A percentile compares a stretch with the other conserved stretches of the same genome.
phyloP scores from a whole-genome alignment of 2,329 filamentous ascomycete species.

The Fusarium agapanthi region DNA sequence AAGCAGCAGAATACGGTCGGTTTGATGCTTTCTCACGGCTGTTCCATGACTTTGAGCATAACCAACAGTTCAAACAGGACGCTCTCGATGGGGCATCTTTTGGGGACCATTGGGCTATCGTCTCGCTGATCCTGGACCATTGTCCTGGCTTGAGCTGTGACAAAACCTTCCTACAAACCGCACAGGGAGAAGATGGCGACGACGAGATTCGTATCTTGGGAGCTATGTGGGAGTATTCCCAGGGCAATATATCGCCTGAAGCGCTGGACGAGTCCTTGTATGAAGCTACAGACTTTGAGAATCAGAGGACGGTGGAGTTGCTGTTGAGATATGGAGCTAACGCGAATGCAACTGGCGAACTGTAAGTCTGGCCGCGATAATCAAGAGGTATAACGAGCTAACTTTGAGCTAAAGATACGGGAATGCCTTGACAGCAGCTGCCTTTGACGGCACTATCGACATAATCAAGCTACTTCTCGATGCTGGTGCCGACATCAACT shows the following conservation, averaged over 20 bases:
- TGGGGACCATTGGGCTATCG: constrained; percentile 51
- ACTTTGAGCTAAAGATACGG: constrained; percentile 26
- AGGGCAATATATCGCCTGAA: constrained; percentile 44
- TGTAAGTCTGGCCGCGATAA: constrained; percentile 32
- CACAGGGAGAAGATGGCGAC: constrained; percentile 43
- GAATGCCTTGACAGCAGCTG: constrained; percentile 47
- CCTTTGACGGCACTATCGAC: constrained; percentile 47
- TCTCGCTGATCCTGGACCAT: constrained; percentile 47
- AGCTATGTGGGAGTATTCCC: constrained; percentile 50
- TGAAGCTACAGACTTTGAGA: constrained; percentile 51
- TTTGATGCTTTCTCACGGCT: constrained; percentile 52
- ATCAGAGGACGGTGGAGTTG: constrained; percentile 48
- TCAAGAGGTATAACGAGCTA: background rate
- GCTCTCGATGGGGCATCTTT: constrained; percentile 47
- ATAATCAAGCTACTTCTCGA: constrained; percentile 46
- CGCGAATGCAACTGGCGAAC: constrained; percentile 50
- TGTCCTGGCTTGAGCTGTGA: constrained; percentile 47
- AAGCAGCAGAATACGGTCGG: constrained; percentile 51
- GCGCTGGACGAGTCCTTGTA: constrained; percentile 49
- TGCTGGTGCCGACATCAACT: constrained; percentile 47
- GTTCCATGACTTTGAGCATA: constrained; percentile 47
- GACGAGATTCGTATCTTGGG: constrained; percentile 49
- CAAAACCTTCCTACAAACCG: constrained; percentile 45
- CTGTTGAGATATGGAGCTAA: constrained; percentile 48
- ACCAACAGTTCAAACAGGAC: constrained; percentile 43